phyloP scores from a whole-genome alignment of 139 green algal species.

The Marvania coccoides region DNA sequence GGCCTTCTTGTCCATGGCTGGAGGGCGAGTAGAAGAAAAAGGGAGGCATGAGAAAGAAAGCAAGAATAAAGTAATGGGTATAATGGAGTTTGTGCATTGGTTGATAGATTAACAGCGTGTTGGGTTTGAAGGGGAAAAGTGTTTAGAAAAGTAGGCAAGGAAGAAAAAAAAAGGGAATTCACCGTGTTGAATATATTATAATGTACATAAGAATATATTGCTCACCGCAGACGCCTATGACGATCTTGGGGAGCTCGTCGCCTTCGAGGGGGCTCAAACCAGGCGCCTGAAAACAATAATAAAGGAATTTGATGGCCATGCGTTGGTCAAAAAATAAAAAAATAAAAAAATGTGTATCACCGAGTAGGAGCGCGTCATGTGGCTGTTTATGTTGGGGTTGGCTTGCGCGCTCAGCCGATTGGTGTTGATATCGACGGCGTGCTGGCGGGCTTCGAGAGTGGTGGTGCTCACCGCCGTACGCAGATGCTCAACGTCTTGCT shows the following conservation, averaged over 20 bases:
- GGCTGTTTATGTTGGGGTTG: not conserved
- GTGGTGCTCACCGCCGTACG: not conserved
- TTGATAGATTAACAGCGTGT: not conserved
- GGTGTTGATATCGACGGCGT: not conserved
- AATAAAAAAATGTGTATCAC: not conserved
- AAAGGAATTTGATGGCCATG: too few relatives aligned
- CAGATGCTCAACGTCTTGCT: not conserved
- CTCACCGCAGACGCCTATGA: conserved; percentile 9
- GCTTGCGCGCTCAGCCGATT: not conserved
- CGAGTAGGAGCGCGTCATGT: not conserved
- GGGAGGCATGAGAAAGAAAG: not conserved
- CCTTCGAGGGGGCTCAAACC: not conserved
- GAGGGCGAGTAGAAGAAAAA: conserved; percentile 14
- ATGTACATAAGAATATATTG: too few relatives aligned
- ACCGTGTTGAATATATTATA: too few relatives aligned
- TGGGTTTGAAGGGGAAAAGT: not conserved
- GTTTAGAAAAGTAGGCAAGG: not conserved
- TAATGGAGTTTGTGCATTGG: not conserved
- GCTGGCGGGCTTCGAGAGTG: not conserved
- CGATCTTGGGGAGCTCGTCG: conserved; percentile 21
- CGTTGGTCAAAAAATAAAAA: not conserved
- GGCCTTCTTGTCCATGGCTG: conserved; percentile 89
- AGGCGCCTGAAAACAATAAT: not conserved
- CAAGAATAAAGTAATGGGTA: not conserved
- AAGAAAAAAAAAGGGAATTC: too few relatives aligned